Percentiles rank a stretch among this genome's conserved stretches.
Conservation (phyloP, 2,329 filamentous ascomycete genomes). For the Arthroderma uncinatum region DNA sequence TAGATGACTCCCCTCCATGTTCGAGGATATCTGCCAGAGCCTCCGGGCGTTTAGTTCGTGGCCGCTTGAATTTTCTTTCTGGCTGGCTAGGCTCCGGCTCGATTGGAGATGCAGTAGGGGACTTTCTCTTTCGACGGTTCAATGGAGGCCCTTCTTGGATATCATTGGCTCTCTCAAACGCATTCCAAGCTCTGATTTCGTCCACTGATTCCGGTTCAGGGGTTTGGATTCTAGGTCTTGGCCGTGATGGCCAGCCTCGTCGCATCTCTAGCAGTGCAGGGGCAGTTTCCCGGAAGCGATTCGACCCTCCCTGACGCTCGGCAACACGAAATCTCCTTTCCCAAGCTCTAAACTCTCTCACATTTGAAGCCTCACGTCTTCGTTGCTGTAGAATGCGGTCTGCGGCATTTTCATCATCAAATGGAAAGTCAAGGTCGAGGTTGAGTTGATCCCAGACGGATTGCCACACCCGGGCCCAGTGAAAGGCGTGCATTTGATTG, state of each 20-base stretch:
- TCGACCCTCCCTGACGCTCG: slow-evolving; percentile 61
- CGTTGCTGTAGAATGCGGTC: slow-evolving; percentile 47
- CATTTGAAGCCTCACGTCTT: slow-evolving; percentile 39
- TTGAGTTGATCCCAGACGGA: slow-evolving; percentile 71
- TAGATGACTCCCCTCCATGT: slow-evolving; percentile 29
- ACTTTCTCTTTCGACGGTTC: slow-evolving; percentile 61
- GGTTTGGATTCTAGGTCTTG: slow-evolving; percentile 29
- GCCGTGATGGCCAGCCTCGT: slow-evolving; percentile 31
- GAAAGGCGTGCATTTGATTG: slow-evolving; percentile 38
- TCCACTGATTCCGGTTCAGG: slow-evolving; percentile 63
- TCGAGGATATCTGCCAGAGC: slow-evolving; percentile 34
- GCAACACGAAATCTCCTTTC: slow-evolving; percentile 74
- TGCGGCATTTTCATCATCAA: slow-evolving; percentile 57
- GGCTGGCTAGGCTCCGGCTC: slow-evolving; percentile 56
- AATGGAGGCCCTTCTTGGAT: slow-evolving; percentile 39
- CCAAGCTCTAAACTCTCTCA: slow-evolving; percentile 58
- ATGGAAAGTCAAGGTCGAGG: slow-evolving; percentile 74
- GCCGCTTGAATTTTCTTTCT: slow-evolving; percentile 76
- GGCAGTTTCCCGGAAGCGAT: slow-evolving; percentile 60
- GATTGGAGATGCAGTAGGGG: slow-evolving; percentile 57
- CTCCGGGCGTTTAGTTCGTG: slow-evolving; percentile 60
- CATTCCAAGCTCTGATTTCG: slow-evolving; percentile 78
- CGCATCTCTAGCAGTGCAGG: slow-evolving; percentile 48
- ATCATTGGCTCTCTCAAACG: slow-evolving; percentile 73
- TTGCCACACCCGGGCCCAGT: slow-evolving; percentile 76